phyloP scores from a whole-genome alignment of 2,329 filamentous ascomycete species.

The Bertia moriformis region DNA sequence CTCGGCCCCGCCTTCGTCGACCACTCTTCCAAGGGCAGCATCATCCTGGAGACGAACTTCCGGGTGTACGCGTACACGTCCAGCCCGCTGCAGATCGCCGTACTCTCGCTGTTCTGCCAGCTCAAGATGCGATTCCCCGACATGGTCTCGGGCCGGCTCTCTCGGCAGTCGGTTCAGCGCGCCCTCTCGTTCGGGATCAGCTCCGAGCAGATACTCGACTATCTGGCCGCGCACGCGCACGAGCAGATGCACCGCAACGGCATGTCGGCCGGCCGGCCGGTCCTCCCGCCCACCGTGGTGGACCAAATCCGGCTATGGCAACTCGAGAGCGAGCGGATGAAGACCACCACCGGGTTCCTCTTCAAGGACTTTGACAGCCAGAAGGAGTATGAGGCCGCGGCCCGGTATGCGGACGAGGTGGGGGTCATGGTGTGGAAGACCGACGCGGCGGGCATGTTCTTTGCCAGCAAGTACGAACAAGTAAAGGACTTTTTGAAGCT shows the following conservation, averaged over 20 bases:
- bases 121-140: slow-evolving; percentile 86
- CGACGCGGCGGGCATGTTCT: slow-evolving; percentile 69
- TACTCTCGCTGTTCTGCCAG: slow-evolving; percentile 77
- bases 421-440: slow-evolving; percentile 82
- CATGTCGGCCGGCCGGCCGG: slow-evolving; percentile 41
- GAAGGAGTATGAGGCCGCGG: slow-evolving; percentile 56
- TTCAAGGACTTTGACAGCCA: slow-evolving; percentile 73
- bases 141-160: slow-evolving; percentile 82
- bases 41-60: slow-evolving; percentile 97
- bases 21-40: slow-evolving; percentile 55
- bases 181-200: slow-evolving; percentile 88
- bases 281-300: slow-evolving; percentile 86
- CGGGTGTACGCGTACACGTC: slow-evolving; percentile 93
- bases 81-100: slow-evolving; percentile 84
- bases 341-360: slow-evolving; percentile 66
- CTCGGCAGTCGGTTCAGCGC: slow-evolving; percentile 71
- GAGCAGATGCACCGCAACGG: slow-evolving; percentile 72
- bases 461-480: slow-evolving; percentile 82
- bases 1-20: slow-evolving; percentile 11
- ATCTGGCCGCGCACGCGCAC: slow-evolving; percentile 83
- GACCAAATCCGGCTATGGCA: slow-evolving; percentile 98
- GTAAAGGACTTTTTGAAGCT: slow-evolving; percentile 66
- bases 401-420: slow-evolving; percentile 73
- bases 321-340: slow-evolving; percentile 89
- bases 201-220: slow-evolving; percentile 85